These are phyloP conservation scores for Hippophae gyantsensis DNA, from an alignment of 306 rosid species.

Conservation along the genomic window DNA sequence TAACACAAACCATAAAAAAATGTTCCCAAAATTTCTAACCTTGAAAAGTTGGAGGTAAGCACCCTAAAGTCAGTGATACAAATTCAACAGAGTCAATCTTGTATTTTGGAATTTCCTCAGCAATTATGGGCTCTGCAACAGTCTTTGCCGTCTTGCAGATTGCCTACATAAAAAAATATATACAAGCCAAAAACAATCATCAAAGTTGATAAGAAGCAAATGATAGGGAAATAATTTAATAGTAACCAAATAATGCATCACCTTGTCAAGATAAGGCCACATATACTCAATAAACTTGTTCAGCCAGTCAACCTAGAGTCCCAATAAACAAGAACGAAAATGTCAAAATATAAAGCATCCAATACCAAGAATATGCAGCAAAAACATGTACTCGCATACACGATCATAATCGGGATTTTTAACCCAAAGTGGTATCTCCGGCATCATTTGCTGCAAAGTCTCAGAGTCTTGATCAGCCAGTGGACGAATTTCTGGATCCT, in stretches of 20 bases:
- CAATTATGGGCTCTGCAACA: slow-evolving; percentile 76
- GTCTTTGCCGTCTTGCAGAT: slow-evolving; percentile 66
- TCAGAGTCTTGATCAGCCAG: slow-evolving; percentile 15
- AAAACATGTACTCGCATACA: slow-evolving; percentile 6
- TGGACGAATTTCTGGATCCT: slow-evolving; percentile 19
- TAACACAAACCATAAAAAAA: slow-evolving; percentile 7
- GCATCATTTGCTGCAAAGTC: slow-evolving; percentile 18
- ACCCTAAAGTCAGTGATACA: slow-evolving; percentile 64
- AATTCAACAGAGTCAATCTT: slow-evolving; percentile 72
- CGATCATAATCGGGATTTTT: slow-evolving; percentile 27
- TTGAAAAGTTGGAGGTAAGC: slow-evolving; percentile 87
- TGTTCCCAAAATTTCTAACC: slow-evolving; percentile 31
- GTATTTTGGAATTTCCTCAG: slow-evolving; percentile 67
- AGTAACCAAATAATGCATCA: not conserved
- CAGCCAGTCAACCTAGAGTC: slow-evolving; percentile 27
- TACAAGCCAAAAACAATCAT: not conserved
- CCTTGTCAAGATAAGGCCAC: slow-evolving; percentile 33
- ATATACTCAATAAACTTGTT: slow-evolving; percentile 21
- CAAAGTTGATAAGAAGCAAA: not conserved
- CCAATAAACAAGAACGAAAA: not conserved
- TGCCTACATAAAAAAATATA: slow-evolving; percentile 34
- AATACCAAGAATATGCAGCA: not conserved
- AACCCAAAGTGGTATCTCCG: slow-evolving; percentile 26
- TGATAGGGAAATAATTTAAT: too few relatives aligned
- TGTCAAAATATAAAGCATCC: not conserved